Evolutionary conservation across 495 filamentous ascomycete genomes (phyloP).

Genomic region (Penicillium arizonense): DNA sequence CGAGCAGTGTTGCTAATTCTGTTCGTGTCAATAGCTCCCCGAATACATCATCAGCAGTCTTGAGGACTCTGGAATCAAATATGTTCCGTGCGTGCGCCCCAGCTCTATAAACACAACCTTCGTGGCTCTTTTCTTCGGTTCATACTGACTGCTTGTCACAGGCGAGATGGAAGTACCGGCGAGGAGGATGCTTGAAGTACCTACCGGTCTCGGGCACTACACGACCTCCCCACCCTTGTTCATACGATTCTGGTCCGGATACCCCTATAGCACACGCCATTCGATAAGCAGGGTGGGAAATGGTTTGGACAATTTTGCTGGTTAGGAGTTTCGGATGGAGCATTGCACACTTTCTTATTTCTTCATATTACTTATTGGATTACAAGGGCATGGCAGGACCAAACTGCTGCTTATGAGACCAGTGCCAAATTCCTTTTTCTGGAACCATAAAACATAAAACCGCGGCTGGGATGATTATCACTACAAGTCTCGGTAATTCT

Average conservation of each 20-base stretch:
- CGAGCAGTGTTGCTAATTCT: not conserved
- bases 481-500: not conserved
- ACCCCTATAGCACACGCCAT: constrained; percentile 9
- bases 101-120: not conserved
- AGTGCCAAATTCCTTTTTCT: not conserved
- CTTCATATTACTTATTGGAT: constrained; percentile 12
- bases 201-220: constrained; percentile 1
- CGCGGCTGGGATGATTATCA: not conserved
- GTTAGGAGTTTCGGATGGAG: constrained; percentile 26
- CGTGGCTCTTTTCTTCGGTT: not conserved
- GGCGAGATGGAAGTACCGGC: constrained; percentile 50
- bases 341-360: constrained; percentile 18
- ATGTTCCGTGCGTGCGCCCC: constrained; percentile 55
- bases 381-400: constrained; percentile 10
- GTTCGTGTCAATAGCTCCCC: constrained; percentile 41
- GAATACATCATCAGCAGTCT: constrained; percentile 63
- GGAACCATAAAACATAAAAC: not conserved
- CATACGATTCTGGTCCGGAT: constrained; percentile 8
- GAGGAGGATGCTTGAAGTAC: constrained; percentile 43
- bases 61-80: constrained; percentile 68
- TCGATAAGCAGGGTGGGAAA: not conserved
- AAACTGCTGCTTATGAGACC: constrained; percentile 5
- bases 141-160: constrained; percentile 17
- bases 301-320: constrained; percentile 8
- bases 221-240: constrained; percentile 6